phyloP scores from a whole-genome alignment of 2,329 filamentous ascomycete species.

The Blastomyces percursus region DNA sequence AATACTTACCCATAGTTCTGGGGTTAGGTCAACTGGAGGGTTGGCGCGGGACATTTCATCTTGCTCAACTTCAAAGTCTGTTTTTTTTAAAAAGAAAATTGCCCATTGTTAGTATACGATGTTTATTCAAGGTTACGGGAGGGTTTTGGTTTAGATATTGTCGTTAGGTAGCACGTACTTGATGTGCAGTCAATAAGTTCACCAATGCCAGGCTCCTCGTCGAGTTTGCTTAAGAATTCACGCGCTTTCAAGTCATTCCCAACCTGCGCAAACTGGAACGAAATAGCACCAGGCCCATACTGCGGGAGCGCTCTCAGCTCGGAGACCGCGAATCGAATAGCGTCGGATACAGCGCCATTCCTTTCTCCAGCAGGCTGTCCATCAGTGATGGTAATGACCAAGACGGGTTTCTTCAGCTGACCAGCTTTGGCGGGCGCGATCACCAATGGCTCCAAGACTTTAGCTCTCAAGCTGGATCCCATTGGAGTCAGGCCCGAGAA shows the following conservation, averaged over 20 bases:
- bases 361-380: slow-evolving; percentile 55
- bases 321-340: slow-evolving; percentile 44
- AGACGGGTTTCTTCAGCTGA: slow-evolving; percentile 50
- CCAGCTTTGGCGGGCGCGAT: slow-evolving; percentile 42
- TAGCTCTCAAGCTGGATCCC: slow-evolving; percentile 51
- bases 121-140: neutral
- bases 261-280: slow-evolving; percentile 59
- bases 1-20: slow-evolving; percentile 48
- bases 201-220: slow-evolving; percentile 52
- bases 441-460: slow-evolving; percentile 53
- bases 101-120: neutral
- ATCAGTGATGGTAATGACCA: slow-evolving; percentile 56
- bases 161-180: slow-evolving; percentile 39
- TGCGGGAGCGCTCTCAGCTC: slow-evolving; percentile 40
- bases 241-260: slow-evolving; percentile 55
- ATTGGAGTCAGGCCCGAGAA: slow-evolving; percentile 59
- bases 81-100: neutral
- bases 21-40: slow-evolving; percentile 52
- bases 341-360: slow-evolving; percentile 45
- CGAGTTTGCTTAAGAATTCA: slow-evolving; percentile 53
- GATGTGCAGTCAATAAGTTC: slow-evolving; percentile 56
- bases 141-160: neutral
- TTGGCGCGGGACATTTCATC: slow-evolving; percentile 53
- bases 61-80: slow-evolving; percentile 57
- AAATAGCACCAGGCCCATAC: slow-evolving; percentile 48